Percentiles rank a stretch among this genome's conserved stretches.
Evolutionary conservation across 1,139 yeast genomes (phyloP).

Genomic region (Suhomyces panamericanus): DNA sequence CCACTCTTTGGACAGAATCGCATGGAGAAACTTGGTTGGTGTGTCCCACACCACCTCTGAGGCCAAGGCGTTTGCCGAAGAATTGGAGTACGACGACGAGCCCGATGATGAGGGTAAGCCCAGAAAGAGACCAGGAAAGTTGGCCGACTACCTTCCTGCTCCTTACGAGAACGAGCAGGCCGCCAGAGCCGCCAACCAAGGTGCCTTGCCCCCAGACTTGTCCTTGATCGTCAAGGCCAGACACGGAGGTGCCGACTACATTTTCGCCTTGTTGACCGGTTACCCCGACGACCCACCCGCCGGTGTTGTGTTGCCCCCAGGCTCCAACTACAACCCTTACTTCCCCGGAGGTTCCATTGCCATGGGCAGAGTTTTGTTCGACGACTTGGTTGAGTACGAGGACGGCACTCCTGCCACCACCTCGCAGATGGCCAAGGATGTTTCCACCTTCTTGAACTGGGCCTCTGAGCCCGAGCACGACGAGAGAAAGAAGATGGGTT

Average conservation of each 20-base stretch:
- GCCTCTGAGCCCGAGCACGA: slow-evolving; percentile 99
- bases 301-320: slow-evolving; percentile 90
- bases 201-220: slow-evolving; percentile 98
- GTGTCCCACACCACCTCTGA: slow-evolving; percentile 91
- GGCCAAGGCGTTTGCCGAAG: slow-evolving; percentile 93
- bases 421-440: slow-evolving; percentile 99
- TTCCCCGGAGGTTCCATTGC: slow-evolving; percentile 99
- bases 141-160: slow-evolving; percentile 91
- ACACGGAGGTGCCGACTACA: slow-evolving; percentile 97
- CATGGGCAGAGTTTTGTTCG: slow-evolving; percentile 97
- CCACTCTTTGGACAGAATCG: slow-evolving; percentile 94
- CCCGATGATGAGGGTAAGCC: slow-evolving; percentile 99
- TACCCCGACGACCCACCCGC: slow-evolving; percentile 99
- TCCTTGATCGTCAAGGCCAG: slow-evolving; percentile 97
- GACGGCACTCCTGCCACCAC: slow-evolving; percentile 99
- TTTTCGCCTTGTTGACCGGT: slow-evolving; percentile 93
- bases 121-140: slow-evolving; percentile 97
- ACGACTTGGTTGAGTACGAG: slow-evolving; percentile 95
- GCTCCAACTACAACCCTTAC: slow-evolving; percentile 97
- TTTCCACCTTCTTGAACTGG: slow-evolving; percentile 94
- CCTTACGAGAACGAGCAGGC: slow-evolving; percentile 98
- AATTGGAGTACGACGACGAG: slow-evolving; percentile 97
- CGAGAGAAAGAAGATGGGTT: slow-evolving; percentile 95
- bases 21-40: slow-evolving; percentile 98
- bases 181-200: slow-evolving; percentile 99